phyloP scores from a whole-genome alignment of 139 green algal genomes.

The Chlamydomonas schloesseri region DNA sequence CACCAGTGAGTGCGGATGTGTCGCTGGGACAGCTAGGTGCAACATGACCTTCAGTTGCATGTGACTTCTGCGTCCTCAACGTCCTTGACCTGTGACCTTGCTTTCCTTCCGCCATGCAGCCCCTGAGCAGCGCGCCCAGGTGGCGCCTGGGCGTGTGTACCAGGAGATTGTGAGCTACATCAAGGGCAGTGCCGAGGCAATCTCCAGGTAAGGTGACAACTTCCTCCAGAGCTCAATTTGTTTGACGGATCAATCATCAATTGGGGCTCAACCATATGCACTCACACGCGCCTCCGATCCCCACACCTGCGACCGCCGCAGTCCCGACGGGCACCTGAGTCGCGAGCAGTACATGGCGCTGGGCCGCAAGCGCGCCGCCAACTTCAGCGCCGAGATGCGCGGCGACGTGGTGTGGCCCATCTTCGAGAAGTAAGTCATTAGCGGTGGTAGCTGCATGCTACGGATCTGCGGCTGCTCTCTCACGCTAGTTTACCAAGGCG shows the following conservation, averaged over 20 bases:
- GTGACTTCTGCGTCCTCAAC: too few species aligned
- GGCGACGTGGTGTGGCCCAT: slow-evolving; percentile 72
- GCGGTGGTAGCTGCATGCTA: too few species aligned
- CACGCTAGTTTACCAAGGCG: too few species aligned
- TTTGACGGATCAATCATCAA: too few species aligned
- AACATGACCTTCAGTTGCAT: too few species aligned
- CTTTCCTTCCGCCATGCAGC: slow-evolving; percentile 14
- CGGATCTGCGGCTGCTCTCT: too few species aligned
- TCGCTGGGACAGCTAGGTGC: too few species aligned
- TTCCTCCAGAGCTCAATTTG: too few species aligned
- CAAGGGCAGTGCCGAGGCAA: slow-evolving; percentile 73
- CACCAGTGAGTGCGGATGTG: slow-evolving; percentile 35
- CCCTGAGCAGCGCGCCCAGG: slow-evolving; percentile 24
- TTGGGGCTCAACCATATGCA: too few species aligned
- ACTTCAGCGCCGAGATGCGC: slow-evolving; percentile 73
- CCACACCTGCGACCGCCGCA: neutral
- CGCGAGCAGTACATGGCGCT: slow-evolving; percentile 74
- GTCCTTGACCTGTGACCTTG: too few species aligned
- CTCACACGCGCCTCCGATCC: neutral
- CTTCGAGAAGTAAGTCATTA: slow-evolving; percentile 62
- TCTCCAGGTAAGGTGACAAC: neutral
- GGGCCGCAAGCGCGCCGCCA: slow-evolving; percentile 71
- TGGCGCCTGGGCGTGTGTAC: slow-evolving; percentile 60
- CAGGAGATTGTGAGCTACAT: slow-evolving; percentile 84
- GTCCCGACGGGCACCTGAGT: slow-evolving; percentile 57